Conservation (phyloP, 2,329 filamentous ascomycete genomes). For the Arthrinium phaeospermum region DNA sequence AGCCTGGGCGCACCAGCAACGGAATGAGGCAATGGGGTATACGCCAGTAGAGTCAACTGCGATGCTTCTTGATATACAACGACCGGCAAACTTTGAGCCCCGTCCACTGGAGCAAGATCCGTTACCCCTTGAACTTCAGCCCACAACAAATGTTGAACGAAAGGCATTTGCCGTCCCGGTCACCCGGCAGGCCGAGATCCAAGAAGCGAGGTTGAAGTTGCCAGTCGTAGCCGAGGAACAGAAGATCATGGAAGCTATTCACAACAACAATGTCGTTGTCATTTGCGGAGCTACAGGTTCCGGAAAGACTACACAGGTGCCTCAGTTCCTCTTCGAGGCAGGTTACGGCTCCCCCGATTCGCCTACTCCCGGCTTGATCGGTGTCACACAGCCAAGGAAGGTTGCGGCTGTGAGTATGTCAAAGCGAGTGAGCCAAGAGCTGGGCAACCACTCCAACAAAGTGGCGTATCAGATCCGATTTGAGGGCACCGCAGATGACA, state of each 20-base stretch:
- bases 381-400: slow-evolving; percentile 90
- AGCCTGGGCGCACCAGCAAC: slow-evolving; percentile 85
- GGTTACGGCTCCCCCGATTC: slow-evolving; percentile 83
- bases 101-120: slow-evolving; percentile 74
- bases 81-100: slow-evolving; percentile 67
- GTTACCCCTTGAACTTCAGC: slow-evolving; percentile 68
- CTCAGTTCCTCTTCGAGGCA: slow-evolving; percentile 93
- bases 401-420: slow-evolving; percentile 98
- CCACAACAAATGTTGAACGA: slow-evolving; percentile 63
- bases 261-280: slow-evolving; percentile 88
- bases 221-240: slow-evolving; percentile 96
- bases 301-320: slow-evolving; percentile 96
- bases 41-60: slow-evolving; percentile 51
- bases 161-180: slow-evolving; percentile 81
- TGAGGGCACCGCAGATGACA: slow-evolving; percentile 78
- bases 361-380: slow-evolving; percentile 89
- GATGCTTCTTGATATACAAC: slow-evolving; percentile 57
- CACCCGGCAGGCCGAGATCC: slow-evolving; percentile 72
- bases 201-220: slow-evolving; percentile 77
- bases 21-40: slow-evolving; percentile 81
- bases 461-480: slow-evolving; percentile 97
- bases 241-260: slow-evolving; percentile 96
- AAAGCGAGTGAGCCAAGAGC: slow-evolving; percentile 84
- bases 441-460: slow-evolving; percentile 75
- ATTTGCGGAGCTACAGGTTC: slow-evolving; percentile 95